phyloP scores from a whole-genome alignment of 2,329 filamentous ascomycete species.

The Ophiostoma ips region DNA sequence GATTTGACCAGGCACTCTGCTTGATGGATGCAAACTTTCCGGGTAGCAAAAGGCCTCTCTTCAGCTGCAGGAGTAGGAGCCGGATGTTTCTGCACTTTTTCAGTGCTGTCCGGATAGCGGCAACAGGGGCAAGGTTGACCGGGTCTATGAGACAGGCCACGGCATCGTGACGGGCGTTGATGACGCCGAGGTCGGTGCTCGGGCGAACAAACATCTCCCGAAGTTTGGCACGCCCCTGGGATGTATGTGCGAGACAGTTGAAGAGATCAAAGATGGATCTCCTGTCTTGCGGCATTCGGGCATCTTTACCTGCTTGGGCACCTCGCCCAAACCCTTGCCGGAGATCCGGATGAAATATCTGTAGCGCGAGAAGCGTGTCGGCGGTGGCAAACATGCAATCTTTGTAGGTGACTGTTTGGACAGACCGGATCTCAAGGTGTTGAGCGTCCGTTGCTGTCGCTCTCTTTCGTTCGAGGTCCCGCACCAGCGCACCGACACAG shows the following conservation, averaged over 20 bases:
- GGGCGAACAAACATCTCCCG: slow-evolving; percentile 75
- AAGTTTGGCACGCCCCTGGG: slow-evolving; percentile 61
- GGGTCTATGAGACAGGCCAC: slow-evolving; percentile 52
- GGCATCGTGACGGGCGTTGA: slow-evolving; percentile 57
- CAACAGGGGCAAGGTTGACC: slow-evolving; percentile 47
- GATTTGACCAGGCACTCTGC: slow-evolving; percentile 57
- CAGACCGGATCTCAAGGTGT: slow-evolving; percentile 44
- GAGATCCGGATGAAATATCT: slow-evolving; percentile 78
- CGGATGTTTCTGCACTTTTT: slow-evolving; percentile 65
- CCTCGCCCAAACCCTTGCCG: slow-evolving; percentile 55
- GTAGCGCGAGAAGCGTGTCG: slow-evolving; percentile 69
- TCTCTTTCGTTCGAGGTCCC: slow-evolving; percentile 51
- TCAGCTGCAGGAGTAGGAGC: slow-evolving; percentile 52
- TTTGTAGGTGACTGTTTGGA: slow-evolving; percentile 63
- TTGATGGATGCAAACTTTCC: slow-evolving; percentile 38
- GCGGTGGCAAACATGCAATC: slow-evolving; percentile 62
- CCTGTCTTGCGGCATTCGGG: slow-evolving; percentile 53
- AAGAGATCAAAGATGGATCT: slow-evolving; percentile 78
- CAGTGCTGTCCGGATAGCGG: slow-evolving; percentile 45
- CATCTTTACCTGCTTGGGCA: slow-evolving; percentile 43
- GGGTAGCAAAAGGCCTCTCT: slow-evolving; percentile 56
- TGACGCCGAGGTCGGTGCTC: slow-evolving; percentile 50
- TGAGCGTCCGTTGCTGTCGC: background rate
- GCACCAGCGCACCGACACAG: slow-evolving; percentile 78
- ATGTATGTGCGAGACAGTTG: slow-evolving; percentile 56